Percentiles rank a stretch among this genome's conserved stretches.
These are phyloP conservation scores for Botrytis squamosa DNA, from an alignment of 2,329 filamentous ascomycete species.

Conservation along the genomic window DNA sequence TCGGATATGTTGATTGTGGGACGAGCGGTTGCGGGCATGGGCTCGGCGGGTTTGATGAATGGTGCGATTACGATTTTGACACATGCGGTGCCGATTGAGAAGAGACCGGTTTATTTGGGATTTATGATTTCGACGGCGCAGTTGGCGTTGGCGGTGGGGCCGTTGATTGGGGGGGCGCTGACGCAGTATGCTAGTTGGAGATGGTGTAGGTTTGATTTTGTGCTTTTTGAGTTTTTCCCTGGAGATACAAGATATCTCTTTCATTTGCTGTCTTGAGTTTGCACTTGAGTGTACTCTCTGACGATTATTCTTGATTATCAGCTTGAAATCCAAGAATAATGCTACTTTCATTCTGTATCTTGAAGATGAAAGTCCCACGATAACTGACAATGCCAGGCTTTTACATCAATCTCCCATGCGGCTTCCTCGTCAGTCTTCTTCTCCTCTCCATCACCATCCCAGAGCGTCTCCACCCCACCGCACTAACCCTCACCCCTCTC, in stretches of 20 bases:
- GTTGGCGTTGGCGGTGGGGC: too few species aligned
- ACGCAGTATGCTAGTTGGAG: too few species aligned
- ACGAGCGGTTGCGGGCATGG: slow-evolving; percentile 5
- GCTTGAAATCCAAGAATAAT: too few species aligned
- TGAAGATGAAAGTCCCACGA: slow-evolving; percentile 27
- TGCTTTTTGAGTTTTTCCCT: too few species aligned
- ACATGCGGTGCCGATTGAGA: neutral
- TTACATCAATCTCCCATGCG: slow-evolving; percentile 44
- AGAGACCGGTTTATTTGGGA: neutral
- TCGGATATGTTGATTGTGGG: slow-evolving; percentile 24
- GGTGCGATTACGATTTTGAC: slow-evolving; percentile 11
- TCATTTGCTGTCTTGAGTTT: slow-evolving; percentile 41
- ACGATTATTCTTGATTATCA: neutral
- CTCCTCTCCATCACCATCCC: slow-evolving; percentile 42
- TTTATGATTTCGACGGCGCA: too few species aligned
- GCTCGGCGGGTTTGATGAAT: slow-evolving; percentile 12
- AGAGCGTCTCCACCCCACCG: slow-evolving; percentile 21
- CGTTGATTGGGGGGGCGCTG: too few species aligned
- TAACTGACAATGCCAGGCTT: slow-evolving; percentile 32
- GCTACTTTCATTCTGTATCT: slow-evolving; percentile 37
- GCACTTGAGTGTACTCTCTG: slow-evolving; percentile 33
- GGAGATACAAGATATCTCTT: slow-evolving; percentile 8
- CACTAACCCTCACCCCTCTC: neutral
- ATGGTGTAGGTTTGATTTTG: too few species aligned
- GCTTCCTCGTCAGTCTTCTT: slow-evolving; percentile 38